Percentiles rank a stretch among this genome's conserved stretches.
These are phyloP conservation scores for Xylariaceae sp. DNA, from an alignment of 2,329 filamentous ascomycete species.

Conservation along the genomic window DNA sequence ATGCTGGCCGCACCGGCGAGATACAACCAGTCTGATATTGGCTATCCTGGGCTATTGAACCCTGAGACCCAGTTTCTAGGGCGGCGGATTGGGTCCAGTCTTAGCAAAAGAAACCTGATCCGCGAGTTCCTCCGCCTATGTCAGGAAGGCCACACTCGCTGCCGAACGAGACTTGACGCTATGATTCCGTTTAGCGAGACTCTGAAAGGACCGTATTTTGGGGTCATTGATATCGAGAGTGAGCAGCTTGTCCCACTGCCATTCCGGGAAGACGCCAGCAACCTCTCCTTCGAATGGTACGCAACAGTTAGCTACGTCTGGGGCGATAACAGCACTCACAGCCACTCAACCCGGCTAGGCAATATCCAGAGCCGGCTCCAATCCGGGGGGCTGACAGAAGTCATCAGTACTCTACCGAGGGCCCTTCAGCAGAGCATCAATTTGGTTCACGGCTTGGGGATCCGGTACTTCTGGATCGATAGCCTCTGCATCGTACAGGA, in stretches of 20 bases:
- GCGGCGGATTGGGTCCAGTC: background rate
- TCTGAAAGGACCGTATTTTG: constrained; percentile 2
- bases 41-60: background rate
- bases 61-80: background rate
- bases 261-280: background rate
- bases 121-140: background rate
- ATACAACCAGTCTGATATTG: background rate
- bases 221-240: constrained; percentile 3
- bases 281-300: background rate
- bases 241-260: constrained; percentile 1
- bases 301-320: constrained; percentile 3
- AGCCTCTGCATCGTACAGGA: constrained; percentile 14
- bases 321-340: background rate
- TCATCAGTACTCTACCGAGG: constrained; percentile 1
- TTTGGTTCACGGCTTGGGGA: background rate
- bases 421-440: background rate
- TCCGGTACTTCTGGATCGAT: constrained; percentile 14
- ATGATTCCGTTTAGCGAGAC: background rate
- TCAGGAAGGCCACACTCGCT: background rate
- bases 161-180: background rate
- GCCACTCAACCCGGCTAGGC: constrained; percentile 1
- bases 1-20: background rate
- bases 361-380: constrained; percentile 1
- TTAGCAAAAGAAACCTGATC: background rate
- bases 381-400: background rate